phyloP scores from a whole-genome alignment of 2,329 filamentous ascomycete species.

The Xylariaceae sp. region DNA sequence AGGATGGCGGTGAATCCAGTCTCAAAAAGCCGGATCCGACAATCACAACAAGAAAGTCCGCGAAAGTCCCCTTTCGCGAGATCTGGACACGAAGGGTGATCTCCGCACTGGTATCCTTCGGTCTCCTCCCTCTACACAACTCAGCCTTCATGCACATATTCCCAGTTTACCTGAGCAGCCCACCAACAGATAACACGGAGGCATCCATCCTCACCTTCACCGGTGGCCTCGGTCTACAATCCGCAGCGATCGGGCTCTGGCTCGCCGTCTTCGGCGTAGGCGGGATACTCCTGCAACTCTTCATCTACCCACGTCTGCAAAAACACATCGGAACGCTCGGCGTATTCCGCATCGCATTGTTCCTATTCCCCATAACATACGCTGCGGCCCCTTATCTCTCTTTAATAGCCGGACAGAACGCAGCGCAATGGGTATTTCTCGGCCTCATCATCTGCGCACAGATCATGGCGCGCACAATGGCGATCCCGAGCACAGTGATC shows the following conservation, averaged over 20 bases:
- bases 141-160: slow-evolving; percentile 59
- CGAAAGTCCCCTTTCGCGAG: slow-evolving; percentile 18
- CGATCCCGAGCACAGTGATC: slow-evolving; percentile 37
- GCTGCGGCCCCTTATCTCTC: slow-evolving; percentile 55
- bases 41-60: not conserved
- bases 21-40: slow-evolving; percentile 16
- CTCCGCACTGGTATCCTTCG: slow-evolving; percentile 34
- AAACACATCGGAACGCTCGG: slow-evolving; percentile 53
- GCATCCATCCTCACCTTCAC: slow-evolving; percentile 45
- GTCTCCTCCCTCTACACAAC: slow-evolving; percentile 56
- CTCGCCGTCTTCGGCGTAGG: slow-evolving; percentile 55
- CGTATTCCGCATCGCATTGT: slow-evolving; percentile 51
- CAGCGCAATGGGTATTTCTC: slow-evolving; percentile 51
- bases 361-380: slow-evolving; percentile 56
- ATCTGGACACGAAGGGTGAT: slow-evolving; percentile 33
- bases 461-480: slow-evolving; percentile 57
- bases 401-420: slow-evolving; percentile 40
- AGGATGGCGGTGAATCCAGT: slow-evolving; percentile 13
- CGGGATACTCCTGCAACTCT: slow-evolving; percentile 56
- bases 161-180: slow-evolving; percentile 56
- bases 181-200: slow-evolving; percentile 39
- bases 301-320: slow-evolving; percentile 56
- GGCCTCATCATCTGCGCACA: slow-evolving; percentile 52
- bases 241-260: slow-evolving; percentile 36
- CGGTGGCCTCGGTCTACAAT: slow-evolving; percentile 51